A percentile compares a stretch with the other conserved stretches of the same genome.
Conservation (phyloP, 1,284 basidiomycete species). For the Pholiota adiposa region DNA sequence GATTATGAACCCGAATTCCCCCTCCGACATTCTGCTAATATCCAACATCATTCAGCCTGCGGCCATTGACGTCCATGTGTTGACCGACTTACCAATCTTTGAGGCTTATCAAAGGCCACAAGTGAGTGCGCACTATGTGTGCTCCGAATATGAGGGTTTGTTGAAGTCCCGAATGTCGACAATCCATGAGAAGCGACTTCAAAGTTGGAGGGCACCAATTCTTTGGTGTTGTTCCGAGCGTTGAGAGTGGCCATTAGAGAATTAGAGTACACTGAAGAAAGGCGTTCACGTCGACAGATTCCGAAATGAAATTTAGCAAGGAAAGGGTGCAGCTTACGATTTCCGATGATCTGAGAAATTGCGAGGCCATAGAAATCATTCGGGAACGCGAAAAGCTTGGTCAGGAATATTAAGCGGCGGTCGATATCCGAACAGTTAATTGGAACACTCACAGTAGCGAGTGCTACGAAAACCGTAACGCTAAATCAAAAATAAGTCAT, state of each 20-base stretch:
- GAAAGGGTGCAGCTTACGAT: neutral
- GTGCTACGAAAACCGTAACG: neutral
- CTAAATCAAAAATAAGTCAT: neutral
- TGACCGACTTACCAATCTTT: no score
- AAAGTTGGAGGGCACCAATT: neutral
- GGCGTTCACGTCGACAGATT: no score
- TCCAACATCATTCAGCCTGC: no score
- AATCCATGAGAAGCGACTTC: neutral
- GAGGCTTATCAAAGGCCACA: no score
- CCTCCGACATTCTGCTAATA: no score
- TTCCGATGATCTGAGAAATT: slow-evolving; percentile 1
- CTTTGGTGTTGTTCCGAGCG: neutral
- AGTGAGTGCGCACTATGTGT: no score
- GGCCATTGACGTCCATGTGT: no score
- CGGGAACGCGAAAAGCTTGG: neutral
- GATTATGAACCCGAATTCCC: no score
- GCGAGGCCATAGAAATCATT: neutral
- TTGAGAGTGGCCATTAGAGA: slow-evolving; percentile 10
- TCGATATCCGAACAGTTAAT: neutral
- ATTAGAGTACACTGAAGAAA: slow-evolving; percentile 5
- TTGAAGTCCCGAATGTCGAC: neutral
- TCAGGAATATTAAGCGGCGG: neutral
- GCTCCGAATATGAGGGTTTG: neutral
- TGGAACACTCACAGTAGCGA: neutral
- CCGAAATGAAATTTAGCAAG: no score